Evolutionary conservation across 108 stramenopile species (phyloP).

Genomic region (Bacterosira constricta): DNA sequence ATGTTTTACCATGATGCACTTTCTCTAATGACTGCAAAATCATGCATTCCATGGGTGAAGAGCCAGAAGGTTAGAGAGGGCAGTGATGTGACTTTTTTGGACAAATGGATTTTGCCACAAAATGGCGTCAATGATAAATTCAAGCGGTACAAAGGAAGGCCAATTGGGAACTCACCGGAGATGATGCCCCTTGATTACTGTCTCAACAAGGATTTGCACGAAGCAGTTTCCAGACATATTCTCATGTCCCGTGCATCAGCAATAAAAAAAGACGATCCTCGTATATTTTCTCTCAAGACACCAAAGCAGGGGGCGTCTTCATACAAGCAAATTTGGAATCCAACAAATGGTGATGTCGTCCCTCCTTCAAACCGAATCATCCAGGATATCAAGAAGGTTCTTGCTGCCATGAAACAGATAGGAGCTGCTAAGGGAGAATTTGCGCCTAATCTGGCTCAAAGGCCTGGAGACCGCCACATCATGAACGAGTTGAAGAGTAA

Average conservation of each 20-base stretch:
- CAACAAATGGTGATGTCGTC: slow-evolving; percentile 1
- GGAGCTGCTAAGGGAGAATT: slow-evolving; percentile 2
- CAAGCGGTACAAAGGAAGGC: background rate
- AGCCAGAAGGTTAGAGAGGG: background rate
- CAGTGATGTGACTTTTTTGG: background rate
- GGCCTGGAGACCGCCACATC: no score
- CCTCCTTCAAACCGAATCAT: slow-evolving; percentile 9
- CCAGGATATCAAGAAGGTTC: slow-evolving; percentile 16
- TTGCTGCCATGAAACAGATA: background rate
- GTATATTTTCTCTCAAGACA: slow-evolving; percentile 11
- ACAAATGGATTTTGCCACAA: slow-evolving; percentile 15
- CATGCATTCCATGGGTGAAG: slow-evolving; percentile 12
- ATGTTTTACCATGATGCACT: slow-evolving; percentile 28
- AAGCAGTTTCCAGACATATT: background rate
- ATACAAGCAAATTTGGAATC: slow-evolving; percentile 4
- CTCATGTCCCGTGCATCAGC: background rate
- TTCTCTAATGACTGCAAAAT: background rate
- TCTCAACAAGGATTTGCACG: slow-evolving; percentile 16
- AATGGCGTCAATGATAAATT: background rate
- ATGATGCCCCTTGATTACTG: slow-evolving; percentile 14
- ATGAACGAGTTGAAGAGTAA: no score
- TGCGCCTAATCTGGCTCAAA: slow-evolving; percentile 3
- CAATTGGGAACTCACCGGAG: slow-evolving; percentile 19
- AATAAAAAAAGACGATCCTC: background rate
- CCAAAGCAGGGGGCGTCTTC: background rate